Evolutionary conservation across 164 flowering plant species (phyloP), one percentile per base, ranked within the genome.

Genomic region (Annona squamosa): DNA sequence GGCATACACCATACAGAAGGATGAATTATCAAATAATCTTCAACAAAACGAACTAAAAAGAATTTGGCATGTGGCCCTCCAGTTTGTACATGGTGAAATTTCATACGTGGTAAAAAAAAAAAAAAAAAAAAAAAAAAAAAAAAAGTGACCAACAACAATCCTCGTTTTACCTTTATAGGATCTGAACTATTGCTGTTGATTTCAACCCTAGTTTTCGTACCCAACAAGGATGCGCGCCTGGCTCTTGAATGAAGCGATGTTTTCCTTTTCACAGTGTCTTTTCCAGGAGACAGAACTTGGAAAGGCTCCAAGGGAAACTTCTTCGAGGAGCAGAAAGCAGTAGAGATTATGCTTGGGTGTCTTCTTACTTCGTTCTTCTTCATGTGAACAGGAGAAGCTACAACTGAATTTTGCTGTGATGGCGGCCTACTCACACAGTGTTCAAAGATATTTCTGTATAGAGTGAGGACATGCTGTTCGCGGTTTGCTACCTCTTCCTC

Each of bases 401-500:
- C 48, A 67, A 81, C 80, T 71, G 98, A 92, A 78, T 77, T 88
- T 72, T 86, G 88, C 78, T 78, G 84, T 48, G 96, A 89, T 73
- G 91, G 77, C 7, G 91, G 77, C 57, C 79, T 72, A 73, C 89
- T 91, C 64, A 78, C 81, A 78, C 89, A 84, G 12, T 90, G 75
- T 46, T 90, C 94, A 82, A 90, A 91, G 13, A 89, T 87, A 78
- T 76, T 90, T 78, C 93, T 81, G 78, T 93, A 93, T 37, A 93
- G 88, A 73, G 92, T 75, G n/a, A 93, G 95, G 70, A 93, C 90
- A 74, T 89, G 93, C 77, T 91, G 89, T 75, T 93, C 97, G 2
- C 93, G 86, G 77, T 83, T 91, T 63, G 97, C 85, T 71, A 91
- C 93, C 82, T 93, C 98, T 82, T 90, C 88, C 79, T 93, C 98